These are phyloP conservation scores for Shiraia bambusicola DNA, from an alignment of 2,329 filamentous ascomycete genomes.

Conservation along the genomic window DNA sequence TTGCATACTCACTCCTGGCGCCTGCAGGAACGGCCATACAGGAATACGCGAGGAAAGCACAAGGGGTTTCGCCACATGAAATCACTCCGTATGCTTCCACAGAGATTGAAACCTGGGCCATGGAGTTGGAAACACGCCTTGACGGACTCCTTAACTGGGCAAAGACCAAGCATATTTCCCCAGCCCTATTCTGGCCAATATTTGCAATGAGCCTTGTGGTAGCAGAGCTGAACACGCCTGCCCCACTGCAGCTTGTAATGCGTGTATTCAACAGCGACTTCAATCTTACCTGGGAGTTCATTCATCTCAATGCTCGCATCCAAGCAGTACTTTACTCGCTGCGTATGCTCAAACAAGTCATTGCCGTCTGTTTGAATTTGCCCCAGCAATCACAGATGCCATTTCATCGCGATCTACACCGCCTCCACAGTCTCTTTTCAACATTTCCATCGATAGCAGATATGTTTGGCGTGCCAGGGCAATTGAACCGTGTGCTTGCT, in stretches of 20 bases:
- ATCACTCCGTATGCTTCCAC: constrained; percentile 9
- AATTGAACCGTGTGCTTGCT: constrained; percentile 13
- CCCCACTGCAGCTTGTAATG: constrained; percentile 15
- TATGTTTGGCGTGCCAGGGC: constrained; percentile 29
- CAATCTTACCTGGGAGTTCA: constrained; percentile 40
- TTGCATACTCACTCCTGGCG: constrained; percentile 44
- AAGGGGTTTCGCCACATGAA: constrained; percentile 26
- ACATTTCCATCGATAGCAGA: constrained; percentile 28
- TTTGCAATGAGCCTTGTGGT: constrained; percentile 28
- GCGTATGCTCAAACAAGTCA: constrained; percentile 45
- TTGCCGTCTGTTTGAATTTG: constrained; percentile 23
- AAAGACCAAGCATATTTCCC: constrained; percentile 7
- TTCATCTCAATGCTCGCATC: constrained; percentile 45
- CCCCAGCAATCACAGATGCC: not conserved
- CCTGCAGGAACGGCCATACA: constrained; percentile 19
- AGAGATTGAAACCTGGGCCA: constrained; percentile 2
- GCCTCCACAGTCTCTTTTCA: constrained; percentile 18
- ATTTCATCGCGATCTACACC: constrained; percentile 2
- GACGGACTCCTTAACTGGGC: constrained; percentile 20
- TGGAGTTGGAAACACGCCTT: constrained; percentile 18
- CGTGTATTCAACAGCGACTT: constrained; percentile 33
- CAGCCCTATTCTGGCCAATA: constrained; percentile 26
- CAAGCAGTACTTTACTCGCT: constrained; percentile 49
- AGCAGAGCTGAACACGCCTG: constrained; percentile 21
- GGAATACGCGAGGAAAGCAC: constrained; percentile 45